Evolutionary conservation across 257 asterid genomes (phyloP).

Genomic region (Euphrasia confusa): DNA sequence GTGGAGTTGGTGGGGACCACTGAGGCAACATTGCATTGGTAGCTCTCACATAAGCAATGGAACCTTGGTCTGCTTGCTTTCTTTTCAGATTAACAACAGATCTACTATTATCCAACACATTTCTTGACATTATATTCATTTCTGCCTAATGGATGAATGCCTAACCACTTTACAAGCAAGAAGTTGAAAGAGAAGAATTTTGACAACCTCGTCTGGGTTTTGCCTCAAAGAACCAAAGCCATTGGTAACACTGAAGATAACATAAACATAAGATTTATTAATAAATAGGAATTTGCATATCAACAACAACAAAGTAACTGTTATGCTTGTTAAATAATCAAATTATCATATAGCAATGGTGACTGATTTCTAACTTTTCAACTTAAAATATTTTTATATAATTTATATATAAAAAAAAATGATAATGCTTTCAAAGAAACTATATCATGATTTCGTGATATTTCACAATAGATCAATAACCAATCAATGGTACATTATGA

Average conservation of each 20-base stretch:
- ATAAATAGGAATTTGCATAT: slow-evolving; percentile 2
- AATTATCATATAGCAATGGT: background rate
- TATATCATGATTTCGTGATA: background rate
- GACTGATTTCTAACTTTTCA: background rate
- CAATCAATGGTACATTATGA: background rate
- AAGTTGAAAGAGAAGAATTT: slow-evolving; percentile 30
- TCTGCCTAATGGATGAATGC: slow-evolving; percentile 48
- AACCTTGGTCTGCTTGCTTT: slow-evolving; percentile 3
- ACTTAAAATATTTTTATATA: too few species aligned
- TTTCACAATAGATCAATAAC: background rate
- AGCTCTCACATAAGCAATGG: slow-evolving; percentile 1
- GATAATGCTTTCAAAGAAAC: background rate
- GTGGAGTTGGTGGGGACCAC: background rate
- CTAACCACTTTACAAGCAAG: slow-evolving; percentile 41
- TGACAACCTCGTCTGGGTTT: slow-evolving; percentile 29
- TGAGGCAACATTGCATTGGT: slow-evolving; percentile 7
- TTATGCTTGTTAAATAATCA: background rate
- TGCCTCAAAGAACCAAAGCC: slow-evolving; percentile 42
- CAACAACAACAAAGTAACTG: background rate
- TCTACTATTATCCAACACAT: slow-evolving; percentile 37
- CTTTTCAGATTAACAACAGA: slow-evolving; percentile 13
- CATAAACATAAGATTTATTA: slow-evolving; percentile 29
- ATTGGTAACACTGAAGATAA: slow-evolving; percentile 30
- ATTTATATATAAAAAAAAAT: too few species aligned
- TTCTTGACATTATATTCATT: slow-evolving; percentile 60